Evolutionary conservation across 441 rosid genomes (phyloP).

Genomic region (Adansonia rubrostipa): DNA sequence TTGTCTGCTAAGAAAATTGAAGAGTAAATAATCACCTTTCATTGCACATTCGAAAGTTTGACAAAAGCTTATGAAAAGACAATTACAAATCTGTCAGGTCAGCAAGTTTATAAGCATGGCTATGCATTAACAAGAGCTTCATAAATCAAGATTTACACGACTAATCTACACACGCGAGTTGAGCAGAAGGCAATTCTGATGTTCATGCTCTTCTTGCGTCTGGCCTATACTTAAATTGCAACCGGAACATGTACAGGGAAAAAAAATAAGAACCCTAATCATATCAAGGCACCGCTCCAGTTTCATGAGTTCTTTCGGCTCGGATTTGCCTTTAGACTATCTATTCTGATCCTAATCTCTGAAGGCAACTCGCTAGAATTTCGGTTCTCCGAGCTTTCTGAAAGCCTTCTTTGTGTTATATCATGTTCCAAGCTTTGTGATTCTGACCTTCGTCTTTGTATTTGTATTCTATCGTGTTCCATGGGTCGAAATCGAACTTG

Average conservation of each 20-base stretch:
- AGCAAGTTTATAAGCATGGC: constrained; percentile 4
- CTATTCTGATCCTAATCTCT: constrained; percentile 46
- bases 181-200: constrained; percentile 2
- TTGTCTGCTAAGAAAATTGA: background rate
- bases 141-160: constrained; percentile 27
- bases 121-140: background rate
- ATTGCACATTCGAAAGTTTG: constrained; percentile 9
- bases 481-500: constrained; percentile 81
- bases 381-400: constrained; percentile 32
- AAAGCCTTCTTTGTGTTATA: constrained; percentile 39
- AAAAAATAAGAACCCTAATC: background rate
- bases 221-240: constrained; percentile 19
- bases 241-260: constrained; percentile 21
- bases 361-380: constrained; percentile 42
- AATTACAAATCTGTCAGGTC: constrained; percentile 14
- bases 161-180: constrained; percentile 16
- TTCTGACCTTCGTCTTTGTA: constrained; percentile 44
- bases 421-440: constrained; percentile 30
- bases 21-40: background rate
- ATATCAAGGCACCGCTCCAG: background rate
- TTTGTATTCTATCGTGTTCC: constrained; percentile 73
- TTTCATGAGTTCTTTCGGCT: constrained; percentile 43
- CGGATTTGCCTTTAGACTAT: constrained; percentile 44
- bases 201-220: constrained; percentile 8
- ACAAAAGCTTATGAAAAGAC: background rate